These are phyloP conservation scores for Zarea fungicola DNA, from an alignment of 2,329 filamentous ascomycete genomes.

Conservation along the genomic window DNA sequence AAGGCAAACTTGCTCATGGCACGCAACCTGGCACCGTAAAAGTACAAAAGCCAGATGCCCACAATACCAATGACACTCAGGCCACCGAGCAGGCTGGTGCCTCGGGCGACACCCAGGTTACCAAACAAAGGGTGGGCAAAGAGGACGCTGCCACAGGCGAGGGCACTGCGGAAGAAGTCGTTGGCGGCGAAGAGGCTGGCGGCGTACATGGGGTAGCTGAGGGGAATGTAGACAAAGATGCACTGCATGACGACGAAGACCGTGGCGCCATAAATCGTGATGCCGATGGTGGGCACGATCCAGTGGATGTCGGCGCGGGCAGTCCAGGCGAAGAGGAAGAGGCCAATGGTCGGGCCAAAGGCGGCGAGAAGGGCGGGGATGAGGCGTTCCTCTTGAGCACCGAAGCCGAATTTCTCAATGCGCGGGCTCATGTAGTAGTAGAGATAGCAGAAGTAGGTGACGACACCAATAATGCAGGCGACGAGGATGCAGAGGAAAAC, in stretches of 20 bases:
- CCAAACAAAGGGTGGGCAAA: conserved; percentile 55
- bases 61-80: conserved; percentile 48
- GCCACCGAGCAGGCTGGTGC: conserved; percentile 52
- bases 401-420: conserved; percentile 43
- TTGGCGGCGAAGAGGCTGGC: conserved; percentile 57
- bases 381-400: conserved; percentile 48
- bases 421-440: conserved; percentile 47
- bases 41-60: conserved; percentile 57
- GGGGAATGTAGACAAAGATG: conserved; percentile 55
- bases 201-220: conserved; percentile 51
- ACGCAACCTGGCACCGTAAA: conserved; percentile 49
- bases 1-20: conserved; percentile 53
- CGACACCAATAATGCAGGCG: conserved; percentile 48
- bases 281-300: conserved; percentile 52
- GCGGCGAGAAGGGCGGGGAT: conserved; percentile 49
- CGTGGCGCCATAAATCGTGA: conserved; percentile 46
- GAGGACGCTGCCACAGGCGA: conserved; percentile 56
- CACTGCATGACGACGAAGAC: conserved; percentile 55
- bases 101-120: conserved; percentile 54
- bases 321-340: conserved; percentile 59
- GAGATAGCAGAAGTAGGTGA: conserved; percentile 46
- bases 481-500: conserved; percentile 57
- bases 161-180: conserved; percentile 51
- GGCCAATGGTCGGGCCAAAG: conserved; percentile 50
- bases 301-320: conserved; percentile 46